Evolutionary conservation across 352 stramenopile species (phyloP).

Genomic region (Pythium utonaiense): DNA sequence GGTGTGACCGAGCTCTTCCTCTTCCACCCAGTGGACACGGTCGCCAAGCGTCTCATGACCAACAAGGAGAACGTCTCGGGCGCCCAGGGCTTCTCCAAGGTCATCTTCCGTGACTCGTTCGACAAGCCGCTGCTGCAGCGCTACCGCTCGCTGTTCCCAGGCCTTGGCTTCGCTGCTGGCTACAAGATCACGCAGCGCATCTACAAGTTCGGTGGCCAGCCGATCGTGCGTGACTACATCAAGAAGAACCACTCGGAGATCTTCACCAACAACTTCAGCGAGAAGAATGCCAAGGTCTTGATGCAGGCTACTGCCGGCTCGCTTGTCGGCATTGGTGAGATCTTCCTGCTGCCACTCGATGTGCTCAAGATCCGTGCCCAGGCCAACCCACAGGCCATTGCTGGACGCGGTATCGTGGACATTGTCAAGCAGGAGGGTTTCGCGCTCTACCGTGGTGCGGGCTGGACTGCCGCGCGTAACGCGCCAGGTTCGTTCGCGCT

Average conservation of each 20-base stretch:
- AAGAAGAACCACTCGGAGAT: conserved; percentile 81
- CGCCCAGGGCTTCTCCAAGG: conserved; percentile 53
- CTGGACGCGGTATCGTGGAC: conserved; percentile 86
- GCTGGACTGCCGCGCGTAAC: conserved; percentile 92
- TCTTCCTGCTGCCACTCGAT: conserved; percentile 93
- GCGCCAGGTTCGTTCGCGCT: conserved; percentile 94
- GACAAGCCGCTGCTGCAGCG: conserved; percentile 74
- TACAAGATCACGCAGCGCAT: conserved; percentile 97
- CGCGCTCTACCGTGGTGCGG: conserved; percentile 87
- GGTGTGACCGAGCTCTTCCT: conserved; percentile 93
- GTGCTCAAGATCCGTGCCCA: conserved; percentile 97
- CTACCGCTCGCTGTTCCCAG: conserved; percentile 88
- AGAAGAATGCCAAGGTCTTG: conserved; percentile 92
- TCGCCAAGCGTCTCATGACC: conserved; percentile 95
- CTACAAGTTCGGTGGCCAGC: conserved; percentile 97
- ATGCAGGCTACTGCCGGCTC: conserved; percentile 91
- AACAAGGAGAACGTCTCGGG: conserved; percentile 73
- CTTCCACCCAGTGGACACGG: conserved; percentile 95
- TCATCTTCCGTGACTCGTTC: conserved; percentile 89
- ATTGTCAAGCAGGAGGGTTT: conserved; percentile 93
- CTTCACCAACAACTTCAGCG: conserved; percentile 89
- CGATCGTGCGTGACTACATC: conserved; percentile 92
- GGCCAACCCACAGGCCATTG: conserved; percentile 91
- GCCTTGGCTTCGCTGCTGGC: conserved; percentile 90
- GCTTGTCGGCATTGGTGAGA: conserved; percentile 94